phyloP scores from a whole-genome alignment of 345 rosid genomes.

The Ricinus communis region DNA sequence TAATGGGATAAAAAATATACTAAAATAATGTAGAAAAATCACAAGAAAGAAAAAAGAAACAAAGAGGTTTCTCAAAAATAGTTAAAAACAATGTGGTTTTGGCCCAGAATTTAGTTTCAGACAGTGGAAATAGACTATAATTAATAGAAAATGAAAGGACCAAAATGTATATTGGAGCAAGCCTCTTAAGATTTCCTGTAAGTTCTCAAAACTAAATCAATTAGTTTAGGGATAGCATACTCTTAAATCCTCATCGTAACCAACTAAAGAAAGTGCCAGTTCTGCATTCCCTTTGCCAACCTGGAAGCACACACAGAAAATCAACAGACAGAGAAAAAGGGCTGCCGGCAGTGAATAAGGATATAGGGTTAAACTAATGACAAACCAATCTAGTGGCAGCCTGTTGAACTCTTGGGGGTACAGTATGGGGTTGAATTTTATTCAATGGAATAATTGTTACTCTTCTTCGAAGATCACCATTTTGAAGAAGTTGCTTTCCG shows the following conservation, averaged over 20 bases:
- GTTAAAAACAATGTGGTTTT: background rate
- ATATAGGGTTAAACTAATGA: conserved; percentile 19
- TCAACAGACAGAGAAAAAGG: background rate
- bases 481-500: conserved; percentile 90
- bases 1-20: background rate
- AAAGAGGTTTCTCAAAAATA: background rate
- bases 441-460: conserved; percentile 91
- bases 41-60: background rate
- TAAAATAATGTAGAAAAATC: background rate
- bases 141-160: background rate
- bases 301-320: conserved; percentile 40
- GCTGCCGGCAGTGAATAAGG: background rate
- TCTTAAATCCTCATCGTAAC: conserved; percentile 69
- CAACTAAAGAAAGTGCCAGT: conserved; percentile 90
- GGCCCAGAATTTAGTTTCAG: background rate
- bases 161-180: background rate
- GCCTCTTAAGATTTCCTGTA: background rate
- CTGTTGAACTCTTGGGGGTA: conserved; percentile 66
- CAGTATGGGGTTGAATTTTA: conserved; percentile 64
- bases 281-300: conserved; percentile 92
- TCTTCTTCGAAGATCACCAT: conserved; percentile 86
- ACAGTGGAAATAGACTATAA: background rate
- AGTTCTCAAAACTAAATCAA: background rate
- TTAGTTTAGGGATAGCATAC: conserved; percentile 33
- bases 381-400: conserved; percentile 76